These are phyloP conservation scores for Vanrija sp. DNA, from an alignment of 1,284 basidiomycete species.

Conservation along the genomic window DNA sequence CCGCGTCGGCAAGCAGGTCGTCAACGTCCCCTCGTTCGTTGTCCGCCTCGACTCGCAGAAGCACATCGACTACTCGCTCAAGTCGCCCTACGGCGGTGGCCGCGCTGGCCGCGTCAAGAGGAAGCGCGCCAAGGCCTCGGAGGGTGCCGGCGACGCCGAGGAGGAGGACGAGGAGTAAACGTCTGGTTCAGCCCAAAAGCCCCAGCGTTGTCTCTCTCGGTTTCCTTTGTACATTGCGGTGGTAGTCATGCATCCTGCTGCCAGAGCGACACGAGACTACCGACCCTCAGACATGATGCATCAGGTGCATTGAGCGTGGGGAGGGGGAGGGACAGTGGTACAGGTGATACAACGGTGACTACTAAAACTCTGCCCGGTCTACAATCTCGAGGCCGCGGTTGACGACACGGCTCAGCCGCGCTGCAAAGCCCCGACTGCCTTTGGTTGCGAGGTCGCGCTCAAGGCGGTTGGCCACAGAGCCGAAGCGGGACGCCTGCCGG, in stretches of 20 bases:
- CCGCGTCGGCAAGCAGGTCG: constrained; percentile 97
- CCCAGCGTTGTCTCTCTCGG: constrained; percentile 4
- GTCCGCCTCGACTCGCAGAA: constrained; percentile 96
- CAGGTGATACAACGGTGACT: too few relatives aligned
- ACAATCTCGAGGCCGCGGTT: not conserved
- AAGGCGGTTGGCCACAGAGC: constrained; percentile 21
- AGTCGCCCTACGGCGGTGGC: constrained; percentile 95
- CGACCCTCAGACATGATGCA: not conserved
- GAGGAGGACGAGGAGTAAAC: constrained; percentile 64
- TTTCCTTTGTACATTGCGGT: constrained; percentile 22
- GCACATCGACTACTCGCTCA: constrained; percentile 98
- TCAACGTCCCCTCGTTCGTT: constrained; percentile 98
- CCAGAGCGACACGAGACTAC: constrained; percentile 2
- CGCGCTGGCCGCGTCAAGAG: constrained; percentile 98
- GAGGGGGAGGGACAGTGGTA: too few relatives aligned
- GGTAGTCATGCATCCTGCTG: constrained; percentile 21
- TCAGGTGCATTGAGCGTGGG: too few relatives aligned
- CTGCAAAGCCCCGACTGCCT: not conserved
- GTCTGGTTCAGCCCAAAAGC: not conserved
- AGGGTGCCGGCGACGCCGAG: constrained; percentile 85
- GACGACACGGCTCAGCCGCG: too few relatives aligned
- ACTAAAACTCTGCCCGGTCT: not conserved
- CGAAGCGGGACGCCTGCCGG: constrained; percentile 48
- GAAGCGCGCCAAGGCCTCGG: constrained; percentile 92
- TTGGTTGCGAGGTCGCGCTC: constrained; percentile 12